These are phyloP conservation scores for Arabidopsis arenosa DNA, from an alignment of 345 rosid species.

Conservation along the genomic window DNA sequence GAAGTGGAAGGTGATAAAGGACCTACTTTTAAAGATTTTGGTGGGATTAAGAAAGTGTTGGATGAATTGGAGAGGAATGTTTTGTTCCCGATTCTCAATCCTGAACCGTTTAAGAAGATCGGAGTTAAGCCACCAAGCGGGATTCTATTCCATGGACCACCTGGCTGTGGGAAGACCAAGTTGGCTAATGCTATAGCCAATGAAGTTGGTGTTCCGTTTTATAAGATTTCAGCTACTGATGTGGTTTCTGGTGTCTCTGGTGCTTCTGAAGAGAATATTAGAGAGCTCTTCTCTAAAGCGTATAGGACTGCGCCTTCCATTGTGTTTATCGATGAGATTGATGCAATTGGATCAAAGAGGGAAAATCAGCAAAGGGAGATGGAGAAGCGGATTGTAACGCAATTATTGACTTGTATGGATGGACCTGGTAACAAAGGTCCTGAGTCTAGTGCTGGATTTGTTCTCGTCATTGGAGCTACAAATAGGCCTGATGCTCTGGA, in stretches of 20 bases:
- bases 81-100: slow-evolving; percentile 75
- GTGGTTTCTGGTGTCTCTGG: slow-evolving; percentile 86
- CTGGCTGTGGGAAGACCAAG: slow-evolving; percentile 83
- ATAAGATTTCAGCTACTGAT: slow-evolving; percentile 85
- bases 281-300: slow-evolving; percentile 85
- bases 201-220: slow-evolving; percentile 78
- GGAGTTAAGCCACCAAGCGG: slow-evolving; percentile 75
- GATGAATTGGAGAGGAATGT: slow-evolving; percentile 76
- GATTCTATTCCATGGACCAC: slow-evolving; percentile 78
- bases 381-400: slow-evolving; percentile 91
- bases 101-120: slow-evolving; percentile 58
- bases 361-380: slow-evolving; percentile 85
- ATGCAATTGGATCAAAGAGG: slow-evolving; percentile 90
- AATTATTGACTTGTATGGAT: slow-evolving; percentile 94
- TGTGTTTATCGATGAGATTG: slow-evolving; percentile 92
- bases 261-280: slow-evolving; percentile 84
- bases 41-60: slow-evolving; percentile 64
- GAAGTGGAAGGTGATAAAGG: slow-evolving; percentile 53
- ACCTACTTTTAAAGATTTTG: slow-evolving; percentile 78
- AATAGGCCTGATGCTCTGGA: slow-evolving; percentile 93
- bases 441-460: slow-evolving; percentile 56
- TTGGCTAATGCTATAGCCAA: slow-evolving; percentile 80
- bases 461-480: slow-evolving; percentile 94
- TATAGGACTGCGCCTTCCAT: slow-evolving; percentile 82
- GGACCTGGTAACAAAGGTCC: slow-evolving; percentile 54